Base-by-base conservation (phyloP, 768 basidiomycete species). In the Phaeotremella skinneri region DNA sequence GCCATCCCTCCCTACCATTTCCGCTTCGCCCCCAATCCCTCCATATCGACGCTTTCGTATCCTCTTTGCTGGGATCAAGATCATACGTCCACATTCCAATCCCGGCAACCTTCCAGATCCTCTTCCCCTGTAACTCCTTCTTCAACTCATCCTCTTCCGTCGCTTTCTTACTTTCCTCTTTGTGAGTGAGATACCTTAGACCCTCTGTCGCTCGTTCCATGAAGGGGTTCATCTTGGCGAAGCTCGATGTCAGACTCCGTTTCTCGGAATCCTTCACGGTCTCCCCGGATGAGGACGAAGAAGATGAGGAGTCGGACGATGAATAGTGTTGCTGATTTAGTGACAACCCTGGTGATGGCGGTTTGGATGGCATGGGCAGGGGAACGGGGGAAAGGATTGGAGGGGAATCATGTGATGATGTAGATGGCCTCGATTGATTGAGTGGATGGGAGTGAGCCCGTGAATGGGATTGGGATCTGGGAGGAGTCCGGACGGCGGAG, bases 11-110 rank as follows among this genome's bases (percentile, higher is more conserved):
- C 41, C 55, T 52, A 13, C 65, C 65, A 29, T 69, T 64, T 13
- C 43, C 43, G 31, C 61, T 52, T 16, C 61, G 52, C 13, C 62
- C 55, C 62, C 61, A 73, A 16, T 67, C 49, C 27, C 57, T 62
- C 66, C 68, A 72, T n/a, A 68, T 32, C 13, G 43, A 45, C 57
- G 32, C 50, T 58, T 72, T 72, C 16, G 21, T 29, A 23, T 51
- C 45, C 31, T 72, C 70, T 20, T 61, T 59, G 6, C 50, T 20
- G 29, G 42, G 37, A 49, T 68, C 65, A 14, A 60, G 47, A 31
- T 54, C 62, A 50, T 68, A 73, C 0, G 64, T 51, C 68, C 71
- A 73, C 45, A 73, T 55, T 0, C 71, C 71, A 13, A 73, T 30
- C 5, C 71, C 71, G 16, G 65, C 70, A 0, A 69, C 68, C 52